Conservation (phyloP, 805 yeast species). For the Candida hispaniensis region DNA sequence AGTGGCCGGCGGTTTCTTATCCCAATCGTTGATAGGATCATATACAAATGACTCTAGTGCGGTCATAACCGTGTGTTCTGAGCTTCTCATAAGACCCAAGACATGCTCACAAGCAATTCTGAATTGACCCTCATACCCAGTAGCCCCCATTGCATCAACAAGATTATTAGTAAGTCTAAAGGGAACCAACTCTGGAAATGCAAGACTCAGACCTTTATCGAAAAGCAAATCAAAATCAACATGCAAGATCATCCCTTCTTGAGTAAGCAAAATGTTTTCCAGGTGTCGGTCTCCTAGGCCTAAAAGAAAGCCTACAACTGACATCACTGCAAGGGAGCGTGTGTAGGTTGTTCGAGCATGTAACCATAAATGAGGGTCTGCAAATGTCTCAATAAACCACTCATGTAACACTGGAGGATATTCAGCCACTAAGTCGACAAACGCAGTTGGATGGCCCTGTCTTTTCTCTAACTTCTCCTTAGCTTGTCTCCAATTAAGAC, state of each 20-base stretch:
- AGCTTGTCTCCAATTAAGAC: slow-evolving; percentile 21
- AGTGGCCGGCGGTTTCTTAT: slow-evolving; percentile 26
- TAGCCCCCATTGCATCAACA: slow-evolving; percentile 80
- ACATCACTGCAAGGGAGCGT: slow-evolving; percentile 87
- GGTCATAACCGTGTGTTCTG: slow-evolving; percentile 80
- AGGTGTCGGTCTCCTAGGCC: slow-evolving; percentile 97
- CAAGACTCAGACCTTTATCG: slow-evolving; percentile 60
- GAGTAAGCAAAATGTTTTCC: slow-evolving; percentile 72
- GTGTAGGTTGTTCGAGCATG: slow-evolving; percentile 62
- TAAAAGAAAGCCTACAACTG: slow-evolving; percentile 86
- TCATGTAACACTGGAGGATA: slow-evolving; percentile 50
- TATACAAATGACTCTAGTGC: slow-evolving; percentile 84
- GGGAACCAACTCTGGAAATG: slow-evolving; percentile 90
- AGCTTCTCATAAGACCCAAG: slow-evolving; percentile 53
- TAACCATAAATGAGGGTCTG: slow-evolving; percentile 86
- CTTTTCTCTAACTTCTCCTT: slow-evolving; percentile 10
- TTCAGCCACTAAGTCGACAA: slow-evolving; percentile 27
- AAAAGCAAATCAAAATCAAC: slow-evolving; percentile 96
- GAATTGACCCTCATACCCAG: slow-evolving; percentile 84
- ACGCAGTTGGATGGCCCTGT: too few species aligned
- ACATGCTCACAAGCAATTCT: slow-evolving; percentile 81
- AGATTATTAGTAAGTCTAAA: slow-evolving; percentile 82
- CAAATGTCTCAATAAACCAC: slow-evolving; percentile 83
- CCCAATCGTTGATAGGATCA: slow-evolving; percentile 85
- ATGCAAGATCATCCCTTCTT: slow-evolving; percentile 74